These are phyloP conservation scores for Hypericum androsaemum DNA, from an alignment of 345 rosid genomes.

Conservation along the genomic window DNA sequence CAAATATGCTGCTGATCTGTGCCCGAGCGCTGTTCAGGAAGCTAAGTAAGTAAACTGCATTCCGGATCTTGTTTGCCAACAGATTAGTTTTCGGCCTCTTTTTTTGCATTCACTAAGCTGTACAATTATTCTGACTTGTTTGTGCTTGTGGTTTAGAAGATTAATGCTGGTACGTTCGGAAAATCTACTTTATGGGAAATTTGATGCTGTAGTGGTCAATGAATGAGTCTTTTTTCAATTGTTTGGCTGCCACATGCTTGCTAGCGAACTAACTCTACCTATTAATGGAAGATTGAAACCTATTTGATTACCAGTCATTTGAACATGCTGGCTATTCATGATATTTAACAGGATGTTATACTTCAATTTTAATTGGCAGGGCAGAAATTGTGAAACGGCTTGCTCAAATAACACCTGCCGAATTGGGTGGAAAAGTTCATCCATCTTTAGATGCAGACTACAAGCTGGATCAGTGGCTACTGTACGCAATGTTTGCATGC, in stretches of 20 bases:
- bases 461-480: constrained; percentile 95
- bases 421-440: constrained; percentile 87
- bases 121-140: too few relatives aligned
- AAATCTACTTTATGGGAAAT: too few relatives aligned
- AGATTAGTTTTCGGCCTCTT: constrained; percentile 8
- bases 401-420: constrained; percentile 80
- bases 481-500: constrained; percentile 92
- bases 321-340: too few relatives aligned
- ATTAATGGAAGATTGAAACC: too few relatives aligned
- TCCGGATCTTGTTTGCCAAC: background rate
- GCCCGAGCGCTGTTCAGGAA: constrained; percentile 87
- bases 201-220: too few relatives aligned
- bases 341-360: background rate
- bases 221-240: too few relatives aligned
- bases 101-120: background rate
- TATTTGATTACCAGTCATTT: too few relatives aligned
- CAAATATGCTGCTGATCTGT: constrained; percentile 88
- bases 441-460: constrained; percentile 84
- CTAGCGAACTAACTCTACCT: too few relatives aligned
- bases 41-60: constrained; percentile 58
- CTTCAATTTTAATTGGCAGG: constrained; percentile 41
- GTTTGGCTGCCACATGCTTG: too few relatives aligned
- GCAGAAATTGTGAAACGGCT: constrained; percentile 70
- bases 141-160: too few relatives aligned
- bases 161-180: too few relatives aligned